These are phyloP conservation scores for Ceratocystis smalleyi DNA, from an alignment of 2,329 filamentous ascomycete species.

Conservation along the genomic window DNA sequence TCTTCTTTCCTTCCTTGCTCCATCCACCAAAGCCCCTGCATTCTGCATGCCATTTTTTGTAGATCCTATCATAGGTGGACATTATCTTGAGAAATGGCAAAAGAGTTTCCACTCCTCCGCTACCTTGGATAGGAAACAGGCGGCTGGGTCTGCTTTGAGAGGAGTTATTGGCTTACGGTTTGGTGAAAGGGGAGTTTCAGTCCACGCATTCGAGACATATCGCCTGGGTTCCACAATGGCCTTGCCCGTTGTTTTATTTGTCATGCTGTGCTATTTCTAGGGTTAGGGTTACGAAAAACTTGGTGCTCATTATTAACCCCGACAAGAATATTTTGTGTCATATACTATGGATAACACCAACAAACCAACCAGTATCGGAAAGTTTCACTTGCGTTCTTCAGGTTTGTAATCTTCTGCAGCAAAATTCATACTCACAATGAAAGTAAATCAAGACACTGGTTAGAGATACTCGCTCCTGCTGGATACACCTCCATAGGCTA, in stretches of 20 bases:
- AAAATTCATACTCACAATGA: constrained; percentile 25
- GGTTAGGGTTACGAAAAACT: not conserved
- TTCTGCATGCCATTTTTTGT: constrained; percentile 4
- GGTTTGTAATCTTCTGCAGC: not conserved
- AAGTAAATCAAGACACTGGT: constrained; percentile 32
- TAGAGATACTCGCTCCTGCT: constrained; percentile 3
- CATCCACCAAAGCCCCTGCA: not conserved
- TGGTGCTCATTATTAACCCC: not conserved
- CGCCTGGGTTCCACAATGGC: too few species aligned
- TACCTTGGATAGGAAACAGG: not conserved
- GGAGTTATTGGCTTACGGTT: not conserved
- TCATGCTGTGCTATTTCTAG: too few species aligned
- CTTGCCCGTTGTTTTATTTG: not conserved
- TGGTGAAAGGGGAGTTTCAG: not conserved
- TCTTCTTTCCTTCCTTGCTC: not conserved
- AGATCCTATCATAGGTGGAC: not conserved
- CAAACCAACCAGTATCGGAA: not conserved
- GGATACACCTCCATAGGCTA: not conserved
- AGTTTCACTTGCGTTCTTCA: not conserved
- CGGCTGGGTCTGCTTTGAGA: not conserved
- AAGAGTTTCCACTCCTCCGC: not conserved
- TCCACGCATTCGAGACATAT: too few species aligned
- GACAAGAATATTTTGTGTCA: not conserved
- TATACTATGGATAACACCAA: not conserved
- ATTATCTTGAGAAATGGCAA: not conserved